phyloP scores from a whole-genome alignment of 495 filamentous ascomycete species.

The Aspergillus nidulans region DNA sequence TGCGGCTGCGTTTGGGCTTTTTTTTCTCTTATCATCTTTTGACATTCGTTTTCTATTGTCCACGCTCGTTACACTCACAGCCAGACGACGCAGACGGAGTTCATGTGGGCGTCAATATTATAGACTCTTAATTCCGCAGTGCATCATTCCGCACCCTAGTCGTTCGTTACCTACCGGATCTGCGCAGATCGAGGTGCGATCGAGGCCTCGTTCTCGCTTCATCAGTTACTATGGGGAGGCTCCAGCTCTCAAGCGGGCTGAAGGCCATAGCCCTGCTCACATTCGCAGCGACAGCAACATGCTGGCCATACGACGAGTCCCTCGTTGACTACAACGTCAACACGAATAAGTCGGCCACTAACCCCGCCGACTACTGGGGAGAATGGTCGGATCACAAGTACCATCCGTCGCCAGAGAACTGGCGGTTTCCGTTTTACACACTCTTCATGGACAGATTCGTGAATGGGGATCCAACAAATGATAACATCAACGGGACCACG shows the following conservation, averaged over 20 bases:
- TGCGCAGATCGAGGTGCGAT: too few species aligned
- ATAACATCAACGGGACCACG: slow-evolving; percentile 62
- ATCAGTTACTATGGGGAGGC: neutral
- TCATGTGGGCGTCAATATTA: too few species aligned
- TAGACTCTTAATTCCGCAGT: too few species aligned
- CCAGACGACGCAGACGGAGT: too few species aligned
- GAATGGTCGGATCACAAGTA: slow-evolving; percentile 41
- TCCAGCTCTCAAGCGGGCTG: neutral
- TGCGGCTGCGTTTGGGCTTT: neutral
- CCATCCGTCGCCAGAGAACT: slow-evolving; percentile 56
- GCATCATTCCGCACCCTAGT: too few species aligned
- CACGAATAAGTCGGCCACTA: slow-evolving; percentile 49
- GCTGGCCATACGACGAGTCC: slow-evolving; percentile 51
- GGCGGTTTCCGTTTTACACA: slow-evolving; percentile 69
- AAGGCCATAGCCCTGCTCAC: neutral
- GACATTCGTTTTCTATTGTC: too few species aligned
- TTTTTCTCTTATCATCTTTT: too few species aligned
- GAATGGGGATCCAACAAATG: slow-evolving; percentile 67
- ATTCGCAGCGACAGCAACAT: slow-evolving; percentile 20
- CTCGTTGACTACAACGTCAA: slow-evolving; percentile 58
- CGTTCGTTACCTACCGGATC: too few species aligned
- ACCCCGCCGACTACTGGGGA: slow-evolving; percentile 55
- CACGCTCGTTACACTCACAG: too few species aligned
- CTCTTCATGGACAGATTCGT: slow-evolving; percentile 66
- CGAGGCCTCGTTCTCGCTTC: neutral